Evolutionary conservation across 1,284 basidiomycete species (phyloP).

Genomic region (Trichosporon coremiiforme): DNA sequence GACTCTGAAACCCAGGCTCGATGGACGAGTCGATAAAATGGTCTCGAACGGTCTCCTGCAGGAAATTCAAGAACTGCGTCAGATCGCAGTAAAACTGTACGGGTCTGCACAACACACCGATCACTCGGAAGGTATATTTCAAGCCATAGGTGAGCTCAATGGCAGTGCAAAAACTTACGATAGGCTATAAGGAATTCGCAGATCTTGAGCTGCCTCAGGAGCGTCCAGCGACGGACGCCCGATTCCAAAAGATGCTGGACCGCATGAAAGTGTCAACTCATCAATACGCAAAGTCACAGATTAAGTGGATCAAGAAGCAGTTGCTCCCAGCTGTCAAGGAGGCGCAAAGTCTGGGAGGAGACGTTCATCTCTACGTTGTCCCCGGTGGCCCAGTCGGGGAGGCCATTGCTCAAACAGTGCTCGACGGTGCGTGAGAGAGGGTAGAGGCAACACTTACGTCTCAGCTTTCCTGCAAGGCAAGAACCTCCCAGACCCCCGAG

Average conservation of each 20-base stretch:
- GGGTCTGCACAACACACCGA: constrained; percentile 43
- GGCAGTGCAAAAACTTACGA: constrained; percentile 3
- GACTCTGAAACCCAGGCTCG: constrained; percentile 68
- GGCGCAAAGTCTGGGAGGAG: constrained; percentile 49
- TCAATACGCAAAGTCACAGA: constrained; percentile 88
- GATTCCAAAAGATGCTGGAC: constrained; percentile 58
- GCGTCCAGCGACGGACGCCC: constrained; percentile 24
- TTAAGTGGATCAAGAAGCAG: constrained; percentile 91
- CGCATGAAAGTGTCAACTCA: constrained; percentile 84
- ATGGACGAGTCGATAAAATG: constrained; percentile 86
- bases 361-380: constrained; percentile 54
- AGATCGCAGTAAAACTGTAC: constrained; percentile 52
- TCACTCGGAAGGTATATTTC: constrained; percentile 74
- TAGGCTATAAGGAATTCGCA: constrained; percentile 90
- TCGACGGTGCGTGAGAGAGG: constrained; percentile 57
- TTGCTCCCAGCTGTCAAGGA: constrained; percentile 73
- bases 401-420: constrained; percentile 57
- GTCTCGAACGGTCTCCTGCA: constrained; percentile 78
- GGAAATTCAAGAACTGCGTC: constrained; percentile 68
- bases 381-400: constrained; percentile 64
- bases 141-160: constrained; percentile 75
- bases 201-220: constrained; percentile 48
- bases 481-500: constrained; percentile 61
- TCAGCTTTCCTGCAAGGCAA: constrained; percentile 65
- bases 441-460: neutral